Conservation (phyloP, 2,329 filamentous ascomycete species). For the Penicillium sp. region DNA sequence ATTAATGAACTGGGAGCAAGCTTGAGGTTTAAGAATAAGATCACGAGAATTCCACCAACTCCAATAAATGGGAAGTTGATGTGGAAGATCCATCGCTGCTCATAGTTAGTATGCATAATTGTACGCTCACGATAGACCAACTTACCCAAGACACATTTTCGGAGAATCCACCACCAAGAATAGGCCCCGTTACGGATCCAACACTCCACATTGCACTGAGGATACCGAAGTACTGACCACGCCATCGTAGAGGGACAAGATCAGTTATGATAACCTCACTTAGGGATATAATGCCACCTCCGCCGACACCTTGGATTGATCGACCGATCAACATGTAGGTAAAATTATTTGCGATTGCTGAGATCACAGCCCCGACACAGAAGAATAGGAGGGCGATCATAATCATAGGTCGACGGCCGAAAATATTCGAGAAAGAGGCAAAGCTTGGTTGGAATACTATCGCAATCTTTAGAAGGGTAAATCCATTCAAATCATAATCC, state of each 20-base stretch:
- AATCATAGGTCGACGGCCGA: constrained; percentile 46
- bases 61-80: constrained; percentile 39
- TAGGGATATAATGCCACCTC: constrained; percentile 46
- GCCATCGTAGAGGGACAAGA: constrained; percentile 42
- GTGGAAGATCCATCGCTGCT: constrained; percentile 38
- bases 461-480: constrained; percentile 11
- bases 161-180: constrained; percentile 44
- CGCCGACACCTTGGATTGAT: constrained; percentile 46
- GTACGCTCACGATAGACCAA: neutral
- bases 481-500: neutral
- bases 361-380: constrained; percentile 46
- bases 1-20: constrained; percentile 48
- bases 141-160: constrained; percentile 41
- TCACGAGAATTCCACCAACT: constrained; percentile 24
- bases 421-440: constrained; percentile 48
- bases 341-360: constrained; percentile 43
- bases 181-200: constrained; percentile 40
- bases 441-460: constrained; percentile 52
- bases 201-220: constrained; percentile 42
- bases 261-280: constrained; percentile 47
- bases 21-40: constrained; percentile 55
- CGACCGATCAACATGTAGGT: constrained; percentile 48
- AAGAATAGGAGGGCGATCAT: constrained; percentile 44
- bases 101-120: neutral
- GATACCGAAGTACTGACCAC: constrained; percentile 43